These are phyloP conservation scores for Gnomoniopsis sp. DNA, from an alignment of 2,329 filamentous ascomycete genomes.

Conservation along the genomic window DNA sequence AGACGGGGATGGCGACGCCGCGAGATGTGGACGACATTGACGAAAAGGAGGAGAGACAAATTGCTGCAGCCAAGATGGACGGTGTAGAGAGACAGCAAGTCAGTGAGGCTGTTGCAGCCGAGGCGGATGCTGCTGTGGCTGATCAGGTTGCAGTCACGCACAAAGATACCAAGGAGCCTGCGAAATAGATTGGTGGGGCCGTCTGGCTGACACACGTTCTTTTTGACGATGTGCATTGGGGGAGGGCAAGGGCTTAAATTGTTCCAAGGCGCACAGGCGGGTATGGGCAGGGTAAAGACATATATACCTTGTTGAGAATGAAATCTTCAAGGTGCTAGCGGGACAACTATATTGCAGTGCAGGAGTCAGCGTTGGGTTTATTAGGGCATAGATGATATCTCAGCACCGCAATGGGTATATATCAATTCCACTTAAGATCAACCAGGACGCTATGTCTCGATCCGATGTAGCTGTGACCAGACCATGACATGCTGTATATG, in stretches of 20 bases:
- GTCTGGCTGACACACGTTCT: not conserved
- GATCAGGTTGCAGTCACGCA: conserved; percentile 24
- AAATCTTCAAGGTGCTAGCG: not conserved
- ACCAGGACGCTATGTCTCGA: not conserved
- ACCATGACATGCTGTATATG: too few species aligned
- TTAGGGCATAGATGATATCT: conserved; percentile 10
- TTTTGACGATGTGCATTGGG: not conserved
- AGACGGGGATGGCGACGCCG: conserved; percentile 68
- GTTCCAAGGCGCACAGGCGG: not conserved
- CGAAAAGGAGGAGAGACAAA: conserved; percentile 76
- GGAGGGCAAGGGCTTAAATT: not conserved
- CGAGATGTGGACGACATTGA: conserved; percentile 92
- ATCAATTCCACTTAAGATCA: conserved; percentile 5
- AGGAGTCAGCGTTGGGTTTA: not conserved
- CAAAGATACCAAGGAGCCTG: conserved; percentile 31
- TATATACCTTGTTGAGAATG: not conserved
- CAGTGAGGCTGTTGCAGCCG: conserved; percentile 52
- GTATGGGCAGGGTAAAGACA: not conserved
- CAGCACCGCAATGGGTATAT: conserved; percentile 12
- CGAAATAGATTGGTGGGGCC: not conserved
- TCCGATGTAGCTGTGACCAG: too few species aligned
- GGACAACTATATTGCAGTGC: not conserved
- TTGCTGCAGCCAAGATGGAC: conserved; percentile 42
- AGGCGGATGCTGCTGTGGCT: conserved; percentile 48
- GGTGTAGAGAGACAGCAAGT: conserved; percentile 44